Percentiles rank a stretch among this genome's conserved stretches.
Conservation (phyloP, 2,329 filamentous ascomycete species). For the Fusarium fujikuroi region DNA sequence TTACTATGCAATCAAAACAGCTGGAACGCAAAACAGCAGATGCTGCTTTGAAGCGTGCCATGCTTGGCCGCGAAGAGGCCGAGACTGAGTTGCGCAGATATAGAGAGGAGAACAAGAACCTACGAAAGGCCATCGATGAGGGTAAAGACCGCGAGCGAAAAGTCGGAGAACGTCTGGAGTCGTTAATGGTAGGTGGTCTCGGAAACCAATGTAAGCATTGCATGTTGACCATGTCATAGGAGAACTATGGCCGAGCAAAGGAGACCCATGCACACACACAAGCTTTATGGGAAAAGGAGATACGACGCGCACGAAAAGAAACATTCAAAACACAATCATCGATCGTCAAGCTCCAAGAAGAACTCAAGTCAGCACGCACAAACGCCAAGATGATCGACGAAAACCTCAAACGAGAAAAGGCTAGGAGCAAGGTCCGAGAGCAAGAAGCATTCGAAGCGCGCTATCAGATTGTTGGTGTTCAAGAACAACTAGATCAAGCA, state of each 20-base stretch:
- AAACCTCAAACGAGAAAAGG: constrained; percentile 70
- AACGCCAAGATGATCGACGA: constrained; percentile 67
- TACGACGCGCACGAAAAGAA: constrained; percentile 75
- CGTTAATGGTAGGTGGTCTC: constrained; percentile 69
- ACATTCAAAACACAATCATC: constrained; percentile 78
- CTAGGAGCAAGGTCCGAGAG: constrained; percentile 69
- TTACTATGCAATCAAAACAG: constrained; percentile 69
- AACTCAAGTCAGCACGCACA: constrained; percentile 71
- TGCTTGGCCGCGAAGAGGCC: constrained; percentile 76
- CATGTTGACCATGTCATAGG: constrained; percentile 57
- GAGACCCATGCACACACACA: constrained; percentile 75
- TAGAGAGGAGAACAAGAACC: constrained; percentile 66
- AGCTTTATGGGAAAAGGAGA: constrained; percentile 78
- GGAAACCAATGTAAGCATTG: neutral
- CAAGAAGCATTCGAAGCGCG: constrained; percentile 76
- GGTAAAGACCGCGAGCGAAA: constrained; percentile 72
- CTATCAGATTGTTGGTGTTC: constrained; percentile 71
- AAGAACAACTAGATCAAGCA: constrained; percentile 74
- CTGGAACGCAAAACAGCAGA: constrained; percentile 73
- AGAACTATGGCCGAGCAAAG: constrained; percentile 76
- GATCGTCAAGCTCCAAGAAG: constrained; percentile 77
- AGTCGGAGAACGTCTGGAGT: constrained; percentile 74
- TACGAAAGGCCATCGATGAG: constrained; percentile 71
- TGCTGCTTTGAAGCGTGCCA: constrained; percentile 72
- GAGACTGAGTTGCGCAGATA: constrained; percentile 74